Base-by-base conservation (phyloP, 176 grass and related monocot species). In the Dactylis glomerata region DNA sequence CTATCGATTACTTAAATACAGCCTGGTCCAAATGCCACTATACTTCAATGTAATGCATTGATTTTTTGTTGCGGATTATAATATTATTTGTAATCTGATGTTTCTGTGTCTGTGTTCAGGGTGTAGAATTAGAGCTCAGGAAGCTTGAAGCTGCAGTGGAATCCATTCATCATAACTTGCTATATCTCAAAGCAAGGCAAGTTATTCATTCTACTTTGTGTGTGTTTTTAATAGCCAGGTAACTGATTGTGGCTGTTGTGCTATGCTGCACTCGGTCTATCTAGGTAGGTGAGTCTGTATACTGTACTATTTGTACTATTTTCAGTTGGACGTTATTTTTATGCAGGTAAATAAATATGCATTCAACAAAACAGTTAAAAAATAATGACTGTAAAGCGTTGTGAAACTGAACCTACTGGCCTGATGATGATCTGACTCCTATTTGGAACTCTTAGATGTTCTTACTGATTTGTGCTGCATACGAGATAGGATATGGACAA, bases 61-160 rank as follows among this genome's bases (percentile, higher is more conserved):
- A 28, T 42, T 1, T 57, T 81, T 80, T 7, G 30, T 80, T 63
- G 26, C 17, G 50, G 40, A 83, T 37, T n/a, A n/a, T n/a, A n/a
- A n/a, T n/a, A n/a, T n/a, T 51, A 14, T 80, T 63, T 68, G 10
- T 15, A 33, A 40, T 83, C 28, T 83, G 44, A 47, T 14, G 42
- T 47, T 58, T 69, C 3, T 41, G 66, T 85, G n/a, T 69, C 3
- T 41, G 66, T 85, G n/a, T 41, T 12, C 85, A 91, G 97, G 97
- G 93, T 23, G 90, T 99, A 37, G 92, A 99, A 86, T 73, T 94
- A 78, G 90, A 92, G 66, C 84, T 99, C 46, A 89, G 50, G 69
- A 99, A 92, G 68, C 84, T 98, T 90, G 93, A 98, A 90, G 73
- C 78, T 81, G 91, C 93, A 10, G 96, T 95, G 3, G 89, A 95